Evolutionary conservation across 176 grass and related monocot genomes (phyloP).

Genomic region (Thinopyrum elongatum): DNA sequence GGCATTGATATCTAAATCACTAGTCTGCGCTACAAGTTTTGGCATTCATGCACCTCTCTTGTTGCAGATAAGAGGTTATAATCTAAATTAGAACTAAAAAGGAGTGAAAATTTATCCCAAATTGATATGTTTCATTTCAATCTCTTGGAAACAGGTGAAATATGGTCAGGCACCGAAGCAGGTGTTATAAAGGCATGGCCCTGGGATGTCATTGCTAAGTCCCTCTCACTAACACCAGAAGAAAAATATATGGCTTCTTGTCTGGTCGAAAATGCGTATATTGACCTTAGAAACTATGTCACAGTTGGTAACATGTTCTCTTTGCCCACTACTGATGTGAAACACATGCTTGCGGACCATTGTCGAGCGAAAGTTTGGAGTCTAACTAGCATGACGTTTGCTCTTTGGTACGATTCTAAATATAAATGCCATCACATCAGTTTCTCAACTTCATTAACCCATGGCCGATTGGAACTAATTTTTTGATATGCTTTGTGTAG

Average conservation of each 20-base stretch:
- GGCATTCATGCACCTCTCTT: neutral
- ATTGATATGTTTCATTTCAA: conserved; percentile 39
- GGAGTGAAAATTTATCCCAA: neutral
- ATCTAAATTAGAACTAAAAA: conserved; percentile 12
- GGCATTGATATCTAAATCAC: conserved; percentile 10
- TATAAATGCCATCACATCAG: neutral
- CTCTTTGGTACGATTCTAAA: conserved; percentile 71
- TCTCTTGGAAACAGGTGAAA: conserved; percentile 77
- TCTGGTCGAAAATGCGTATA: conserved; percentile 64
- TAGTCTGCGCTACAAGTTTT: conserved; percentile 11
- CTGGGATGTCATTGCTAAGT: conserved; percentile 77
- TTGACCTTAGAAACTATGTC: conserved; percentile 76
- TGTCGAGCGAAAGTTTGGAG: conserved; percentile 79
- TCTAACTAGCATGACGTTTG: conserved; percentile 66
- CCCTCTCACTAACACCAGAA: conserved; percentile 57
- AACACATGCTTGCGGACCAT: conserved; percentile 69
- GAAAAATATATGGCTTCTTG: conserved; percentile 67
- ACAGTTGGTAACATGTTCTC: conserved; percentile 61
- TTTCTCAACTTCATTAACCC: neutral
- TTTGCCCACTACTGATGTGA: conserved; percentile 75
- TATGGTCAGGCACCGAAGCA: conserved; percentile 92
- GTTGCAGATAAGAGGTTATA: conserved; percentile 6
- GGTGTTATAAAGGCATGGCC: conserved; percentile 90
- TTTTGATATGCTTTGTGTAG: conserved; percentile 38
- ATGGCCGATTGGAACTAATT: neutral